Evolutionary conservation across 2,329 filamentous ascomycete genomes (phyloP).

Genomic region (Purpureocillium takamizusanense): DNA sequence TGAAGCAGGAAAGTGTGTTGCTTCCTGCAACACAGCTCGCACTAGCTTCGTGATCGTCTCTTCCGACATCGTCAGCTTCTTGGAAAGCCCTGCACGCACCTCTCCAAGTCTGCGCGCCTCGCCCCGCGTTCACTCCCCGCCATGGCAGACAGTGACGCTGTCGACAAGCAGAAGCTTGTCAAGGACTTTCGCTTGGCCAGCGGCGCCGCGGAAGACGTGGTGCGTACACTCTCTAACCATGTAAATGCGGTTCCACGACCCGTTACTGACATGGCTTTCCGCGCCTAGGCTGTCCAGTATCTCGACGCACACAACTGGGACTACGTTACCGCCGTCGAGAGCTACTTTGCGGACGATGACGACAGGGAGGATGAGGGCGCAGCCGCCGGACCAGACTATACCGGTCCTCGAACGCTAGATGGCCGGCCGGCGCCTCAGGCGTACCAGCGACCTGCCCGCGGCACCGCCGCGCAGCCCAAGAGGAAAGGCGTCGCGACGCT

Average conservation of each 20-base stretch:
- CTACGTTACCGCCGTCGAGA: slow-evolving; percentile 38
- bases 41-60: too few species aligned
- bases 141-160: slow-evolving; percentile 18
- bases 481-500: slow-evolving; percentile 54
- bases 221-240: slow-evolving; percentile 3
- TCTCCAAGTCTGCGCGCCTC: too few species aligned
- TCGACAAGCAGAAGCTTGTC: slow-evolving; percentile 15
- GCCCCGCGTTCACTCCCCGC: slow-evolving; percentile 4
- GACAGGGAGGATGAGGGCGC: slow-evolving; percentile 32
- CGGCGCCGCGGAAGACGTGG: slow-evolving; percentile 17
- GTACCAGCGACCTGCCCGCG: slow-evolving; percentile 20
- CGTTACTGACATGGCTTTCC: too few species aligned
- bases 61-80: neutral
- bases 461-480: slow-evolving; percentile 34
- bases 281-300: slow-evolving; percentile 53
- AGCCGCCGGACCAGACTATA: slow-evolving; percentile 33
- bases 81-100: too few species aligned
- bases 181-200: slow-evolving; percentile 18
- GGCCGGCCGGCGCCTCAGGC: slow-evolving; percentile 46
- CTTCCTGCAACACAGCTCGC: too few species aligned
- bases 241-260: too few species aligned
- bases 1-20: too few species aligned
- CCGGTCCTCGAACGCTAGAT: slow-evolving; percentile 53
- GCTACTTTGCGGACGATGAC: slow-evolving; percentile 52
- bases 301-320: slow-evolving; percentile 35